These are phyloP conservation scores for Fusarium ambrosium DNA, from an alignment of 2,329 filamentous ascomycete species.

Conservation along the genomic window DNA sequence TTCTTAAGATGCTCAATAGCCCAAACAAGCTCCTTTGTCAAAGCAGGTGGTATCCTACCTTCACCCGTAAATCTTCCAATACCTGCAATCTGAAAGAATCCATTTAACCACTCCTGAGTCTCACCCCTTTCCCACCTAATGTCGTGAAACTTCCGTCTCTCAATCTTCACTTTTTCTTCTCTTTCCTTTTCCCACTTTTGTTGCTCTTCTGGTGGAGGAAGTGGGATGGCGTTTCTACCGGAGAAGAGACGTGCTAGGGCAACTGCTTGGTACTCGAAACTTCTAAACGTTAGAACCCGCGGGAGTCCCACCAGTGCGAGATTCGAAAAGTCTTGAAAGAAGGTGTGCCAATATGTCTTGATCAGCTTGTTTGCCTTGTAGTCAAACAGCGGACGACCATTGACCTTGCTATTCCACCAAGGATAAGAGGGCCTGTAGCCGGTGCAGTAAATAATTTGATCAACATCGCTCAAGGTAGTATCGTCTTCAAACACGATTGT, in stretches of 20 bases:
- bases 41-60: conserved; percentile 60
- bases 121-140: conserved; percentile 66
- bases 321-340: conserved; percentile 61
- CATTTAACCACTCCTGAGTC: conserved; percentile 61
- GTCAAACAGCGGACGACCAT: conserved; percentile 64
- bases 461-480: conserved; percentile 52
- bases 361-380: conserved; percentile 60
- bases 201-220: conserved; percentile 58
- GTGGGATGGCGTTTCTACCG: conserved; percentile 52
- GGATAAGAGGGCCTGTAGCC: conserved; percentile 60
- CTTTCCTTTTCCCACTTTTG: conserved; percentile 62
- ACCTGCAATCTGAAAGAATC: conserved; percentile 63
- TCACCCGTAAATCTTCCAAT: conserved; percentile 62
- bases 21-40: conserved; percentile 60
- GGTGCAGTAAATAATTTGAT: conserved; percentile 59
- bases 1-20: conserved; percentile 63
- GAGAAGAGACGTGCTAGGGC: conserved; percentile 65
- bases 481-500: conserved; percentile 59
- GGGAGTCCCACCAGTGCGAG: conserved; percentile 67
- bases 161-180: conserved; percentile 44
- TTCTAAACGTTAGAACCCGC: conserved; percentile 64
- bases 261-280: conserved; percentile 69
- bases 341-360: conserved; percentile 66
- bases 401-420: conserved; percentile 62
- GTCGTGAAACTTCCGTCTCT: conserved; percentile 64